Base-by-base conservation (phyloP, 208 protist species). In the Leishmania tarentolae region DNA sequence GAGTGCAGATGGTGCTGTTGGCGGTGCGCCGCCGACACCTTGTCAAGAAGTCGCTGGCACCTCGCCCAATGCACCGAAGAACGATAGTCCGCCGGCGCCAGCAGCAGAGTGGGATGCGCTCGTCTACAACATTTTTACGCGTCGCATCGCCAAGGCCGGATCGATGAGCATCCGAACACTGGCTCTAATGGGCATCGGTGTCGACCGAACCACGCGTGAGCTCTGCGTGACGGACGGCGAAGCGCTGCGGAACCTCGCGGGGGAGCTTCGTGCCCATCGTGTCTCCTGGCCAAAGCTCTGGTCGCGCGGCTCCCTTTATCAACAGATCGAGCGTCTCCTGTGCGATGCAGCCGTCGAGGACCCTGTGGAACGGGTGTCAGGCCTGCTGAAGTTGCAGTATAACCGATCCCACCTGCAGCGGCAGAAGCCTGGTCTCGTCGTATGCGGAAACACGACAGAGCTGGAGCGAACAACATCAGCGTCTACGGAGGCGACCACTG, bases 101-200 rank as follows among this genome's bases (percentile, higher is more conserved):
- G 37, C 70, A 19, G 53, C 52, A 40, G 76, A 81, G 40, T 17
- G 76, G 2, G 82, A 80, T 9, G 68, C 76, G 17, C 80, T 96
- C 44, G 87, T 97, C 8, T 96, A 91, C 79, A 97, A 97, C 81
- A 80, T 95, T 40, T 97, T 97, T 85, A 97, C 92, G 21, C 88
- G 91, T 4, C 92, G 94, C 66, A 87, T 97, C 21, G 87, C 86
- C 17, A 87, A 88, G 81, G 75, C 83, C 3, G 86, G 83, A 57
- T 88, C 93, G 9, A 46, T 87, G 8, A 86, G 79, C 52, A 80
- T 97, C 7, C 87, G 82, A 31, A 13, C 81, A 19, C 90, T 97
- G 21, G 74, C 83, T 0, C 63, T 94, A 28, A 37, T 96, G 24
- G 94, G 94, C 35, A 90, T 97, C 80, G 84, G 76, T n/a, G 86